Evolutionary conservation across 768 basidiomycete genomes (phyloP).

Genomic region (Royoungia palumana): DNA sequence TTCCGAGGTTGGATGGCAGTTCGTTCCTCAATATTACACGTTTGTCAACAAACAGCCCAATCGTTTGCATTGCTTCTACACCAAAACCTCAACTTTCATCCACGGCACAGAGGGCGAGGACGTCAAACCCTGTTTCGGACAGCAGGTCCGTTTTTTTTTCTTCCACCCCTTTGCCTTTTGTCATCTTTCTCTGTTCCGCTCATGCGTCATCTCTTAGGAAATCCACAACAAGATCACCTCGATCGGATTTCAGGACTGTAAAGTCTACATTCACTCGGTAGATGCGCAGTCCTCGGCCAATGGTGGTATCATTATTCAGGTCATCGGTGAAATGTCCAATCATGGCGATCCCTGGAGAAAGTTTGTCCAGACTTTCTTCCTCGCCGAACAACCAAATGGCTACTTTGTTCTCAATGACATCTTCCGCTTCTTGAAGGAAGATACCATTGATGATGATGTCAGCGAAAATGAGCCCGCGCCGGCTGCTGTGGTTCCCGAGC

Average conservation of each 20-base stretch:
- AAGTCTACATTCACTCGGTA: conserved; percentile 98
- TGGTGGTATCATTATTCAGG: conserved; percentile 97
- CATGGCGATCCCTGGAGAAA: conserved; percentile 90
- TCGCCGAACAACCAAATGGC: conserved; percentile 97
- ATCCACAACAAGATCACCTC: conserved; percentile 95
- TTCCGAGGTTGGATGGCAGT: conserved; percentile 98
- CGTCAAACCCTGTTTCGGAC: conserved; percentile 81
- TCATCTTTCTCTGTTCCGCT: neutral
- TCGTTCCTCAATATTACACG: conserved; percentile 98
- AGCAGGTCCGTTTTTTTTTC: conserved; percentile 61
- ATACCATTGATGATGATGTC: conserved; percentile 77
- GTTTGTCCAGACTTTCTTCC: conserved; percentile 99
- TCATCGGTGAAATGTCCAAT: conserved; percentile 99
- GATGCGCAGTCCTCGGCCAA: conserved; percentile 95
- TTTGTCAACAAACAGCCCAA: conserved; percentile 97
- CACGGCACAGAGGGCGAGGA: conserved; percentile 99
- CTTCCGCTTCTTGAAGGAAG: conserved; percentile 99
- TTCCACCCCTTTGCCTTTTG: neutral
- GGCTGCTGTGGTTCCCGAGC: conserved; percentile 32
- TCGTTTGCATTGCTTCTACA: conserved; percentile 98
- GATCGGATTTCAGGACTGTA: conserved; percentile 94
- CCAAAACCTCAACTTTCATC: conserved; percentile 93
- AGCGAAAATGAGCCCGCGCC: conserved; percentile 43
- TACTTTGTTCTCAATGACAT: conserved; percentile 99
- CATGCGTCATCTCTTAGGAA: conserved; percentile 52